A percentile compares a stretch with the other conserved stretches of the same genome.
These are phyloP conservation scores for Claviceps digitariae DNA, from an alignment of 2,329 filamentous ascomycete species.

Conservation along the genomic window DNA sequence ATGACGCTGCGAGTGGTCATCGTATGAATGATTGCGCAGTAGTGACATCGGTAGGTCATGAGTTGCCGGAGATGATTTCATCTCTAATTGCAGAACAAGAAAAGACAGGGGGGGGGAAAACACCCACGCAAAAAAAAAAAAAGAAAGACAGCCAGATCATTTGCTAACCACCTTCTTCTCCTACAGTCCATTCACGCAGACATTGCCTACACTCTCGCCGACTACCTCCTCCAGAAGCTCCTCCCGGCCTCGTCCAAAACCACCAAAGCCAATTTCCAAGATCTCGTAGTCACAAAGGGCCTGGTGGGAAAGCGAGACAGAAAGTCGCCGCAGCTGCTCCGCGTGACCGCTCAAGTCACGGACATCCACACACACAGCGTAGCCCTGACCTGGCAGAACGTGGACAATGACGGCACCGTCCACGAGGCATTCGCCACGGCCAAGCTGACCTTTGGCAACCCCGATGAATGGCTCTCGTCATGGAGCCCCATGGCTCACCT, in stretches of 20 bases:
- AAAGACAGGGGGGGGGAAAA: not conserved
- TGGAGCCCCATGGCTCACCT: constrained; percentile 49
- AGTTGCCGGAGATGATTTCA: too few relatives aligned
- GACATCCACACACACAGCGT: constrained; percentile 32
- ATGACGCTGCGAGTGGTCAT: constrained; percentile 26
- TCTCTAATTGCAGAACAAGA: too few relatives aligned
- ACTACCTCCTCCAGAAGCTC: constrained; percentile 50
- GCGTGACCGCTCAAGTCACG: constrained; percentile 17
- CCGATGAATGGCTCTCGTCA: constrained; percentile 35
- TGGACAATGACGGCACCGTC: constrained; percentile 3
- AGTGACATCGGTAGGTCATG: constrained; percentile 27
- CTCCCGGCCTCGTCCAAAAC: constrained; percentile 40
- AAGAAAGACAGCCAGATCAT: not conserved
- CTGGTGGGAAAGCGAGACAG: constrained; percentile 14
- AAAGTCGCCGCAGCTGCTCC: constrained; percentile 17
- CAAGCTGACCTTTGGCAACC: constrained; percentile 31
- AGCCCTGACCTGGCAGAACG: constrained; percentile 21
- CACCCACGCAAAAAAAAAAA: not conserved
- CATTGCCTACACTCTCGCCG: constrained; percentile 48
- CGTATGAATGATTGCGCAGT: constrained; percentile 28
- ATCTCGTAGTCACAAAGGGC: constrained; percentile 53
- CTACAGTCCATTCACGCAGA: constrained; percentile 33
- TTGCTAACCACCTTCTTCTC: not conserved
- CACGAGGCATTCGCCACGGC: constrained; percentile 9
- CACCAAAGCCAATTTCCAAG: constrained; percentile 48